Evolutionary conservation across 495 filamentous ascomycete genomes (phyloP), one percentile per base, ranked within the genome.

Genomic region (Thozetella sp.): DNA sequence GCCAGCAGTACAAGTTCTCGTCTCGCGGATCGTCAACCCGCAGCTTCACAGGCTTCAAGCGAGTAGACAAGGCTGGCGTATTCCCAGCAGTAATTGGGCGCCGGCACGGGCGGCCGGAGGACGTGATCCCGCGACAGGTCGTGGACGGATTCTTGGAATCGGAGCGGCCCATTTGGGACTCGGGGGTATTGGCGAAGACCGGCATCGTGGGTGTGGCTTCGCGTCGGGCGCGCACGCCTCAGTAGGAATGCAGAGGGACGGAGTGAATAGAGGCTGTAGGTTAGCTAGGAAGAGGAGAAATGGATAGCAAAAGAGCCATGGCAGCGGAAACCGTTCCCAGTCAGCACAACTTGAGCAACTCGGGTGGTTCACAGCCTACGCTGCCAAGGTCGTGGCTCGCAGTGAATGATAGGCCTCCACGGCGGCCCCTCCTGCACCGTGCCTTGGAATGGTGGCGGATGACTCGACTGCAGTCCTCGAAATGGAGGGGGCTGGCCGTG

Each of bases 91-190:
- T 81, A 45, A 95, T 70, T 20, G 81, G 70, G 27, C 92, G 86
- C 64, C 93, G 84, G 75, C 95, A 99, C 19, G 90, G 89, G 25
- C 86, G 82, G 10, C 95, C 95, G 61, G 78, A 83, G 9, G 80
- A 71, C 9, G 92, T 97, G 62, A 97, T 84, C 20, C 95, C 95
- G 76, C 86, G 83, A 77, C 96, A 99, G 73, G 95, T 97, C 54
- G 87, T 88, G 1, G 86, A 79, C 25, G 93, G 91, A 65, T 96
- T 88, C 64, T 89, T 90, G 24, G 90, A 93, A 76, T 97, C 93
- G 58, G 86, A 83, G 54, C 93, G 89, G 27, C 81, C 79, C 37
- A 98, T 69, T 22, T 90, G 73, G 19, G 90, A 84, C 74, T 97
- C 94, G 56, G 96, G 94, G 0, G 95, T 97, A 65, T 91, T 87